Base-by-base conservation (phyloP, 2,329 filamentous ascomycete genomes). In the Pyricularia sp. region DNA sequence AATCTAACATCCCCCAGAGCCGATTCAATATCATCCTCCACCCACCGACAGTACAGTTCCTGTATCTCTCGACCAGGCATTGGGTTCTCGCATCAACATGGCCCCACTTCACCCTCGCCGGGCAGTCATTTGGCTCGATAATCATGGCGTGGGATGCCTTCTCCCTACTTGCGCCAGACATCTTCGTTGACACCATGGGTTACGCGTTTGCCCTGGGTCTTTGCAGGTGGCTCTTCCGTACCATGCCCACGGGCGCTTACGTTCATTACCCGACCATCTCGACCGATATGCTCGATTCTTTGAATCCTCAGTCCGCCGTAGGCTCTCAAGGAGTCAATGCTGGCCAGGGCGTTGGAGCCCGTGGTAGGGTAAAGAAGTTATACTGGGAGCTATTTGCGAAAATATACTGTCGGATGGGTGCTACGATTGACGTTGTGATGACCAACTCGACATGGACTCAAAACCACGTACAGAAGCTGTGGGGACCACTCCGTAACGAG, bases 201-300 rank as follows among this genome's bases (percentile, higher is more conserved):
- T 99, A 97, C 72, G 92, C 93, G 30, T 99, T 97, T 73, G 84
- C 90, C 0, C 83, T 96, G 12, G 91, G 90, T 9, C 81, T 97
- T 3, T 89, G 83, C 75, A 94, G 92, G 73, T 83, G 89, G 68
- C 80, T 97, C 28, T 97, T 97, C 73, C 88, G 84, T 0, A 75
- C 78, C 44, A 84, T 97, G 1, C 90, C 93, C 0, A 97, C 92
- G 0, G 92, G 85, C 60, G 93, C 94, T 64, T 99, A 99, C 73
- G 93, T 97, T 1, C 94, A 99, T 77, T 99, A 97, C 73, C 94
- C 94, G 0, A 97, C 93, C 65, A 99, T 99, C 64, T 97, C 93
- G 3, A 99, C 92, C 63, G 94, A 99, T 72, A 99, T 99, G 94
- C 84, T 99, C 4, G 83, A 86, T 26, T 93, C 90, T 22, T 84